Evolutionary conservation across 1,139 yeast species (phyloP), one percentile per base, ranked within the genome.

Genomic region (Saccharomyces hybrid): DNA sequence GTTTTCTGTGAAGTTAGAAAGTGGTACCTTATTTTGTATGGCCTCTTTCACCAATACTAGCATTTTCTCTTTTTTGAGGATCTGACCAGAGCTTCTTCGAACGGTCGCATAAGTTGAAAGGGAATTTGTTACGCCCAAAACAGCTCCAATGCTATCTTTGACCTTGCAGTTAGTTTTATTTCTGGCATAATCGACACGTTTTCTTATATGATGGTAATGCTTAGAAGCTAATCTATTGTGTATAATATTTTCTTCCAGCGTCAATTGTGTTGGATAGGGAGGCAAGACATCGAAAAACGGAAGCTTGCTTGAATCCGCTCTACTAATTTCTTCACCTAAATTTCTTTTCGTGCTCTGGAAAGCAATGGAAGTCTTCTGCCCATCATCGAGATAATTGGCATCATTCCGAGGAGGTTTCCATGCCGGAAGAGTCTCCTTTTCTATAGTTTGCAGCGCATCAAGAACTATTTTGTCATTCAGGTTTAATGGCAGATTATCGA

Each of bases 41-140:
- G 71, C 69, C 50, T 59, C 64, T 66, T 78, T 83, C 14, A 84
- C 78, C 69, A 83, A 64, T 0, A 86, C 85, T 31, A 89, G 73
- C 78, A 86, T 80, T 61, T 78, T 81, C 56, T 85, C 90, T 56
- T 79, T 71, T 56, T 82, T 79, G 6, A 89, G 73, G 5, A 86
- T 76, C 55, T 85, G 87, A 1, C 95, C 95, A 11, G 44, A 9
- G 25, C 25, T 11, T 38, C 5, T 38, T 11, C 44, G 9, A 11
- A 8, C 25, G 2, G 44, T 38, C 7, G 26, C 44, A 8, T 38
- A 8, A 16, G 4, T 38, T 38, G 44, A 8, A 9, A 38, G 44
- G 4, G 44, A 16, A 11, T 13, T 16, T 11, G 44, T 38, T 13
- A 9, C 13, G 25, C 44, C 44, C 44, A 38, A 38, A 16, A 38